These are phyloP conservation scores for Pinus tabuliformis DNA, from an alignment of 75 land plant species.

Conservation along the genomic window DNA sequence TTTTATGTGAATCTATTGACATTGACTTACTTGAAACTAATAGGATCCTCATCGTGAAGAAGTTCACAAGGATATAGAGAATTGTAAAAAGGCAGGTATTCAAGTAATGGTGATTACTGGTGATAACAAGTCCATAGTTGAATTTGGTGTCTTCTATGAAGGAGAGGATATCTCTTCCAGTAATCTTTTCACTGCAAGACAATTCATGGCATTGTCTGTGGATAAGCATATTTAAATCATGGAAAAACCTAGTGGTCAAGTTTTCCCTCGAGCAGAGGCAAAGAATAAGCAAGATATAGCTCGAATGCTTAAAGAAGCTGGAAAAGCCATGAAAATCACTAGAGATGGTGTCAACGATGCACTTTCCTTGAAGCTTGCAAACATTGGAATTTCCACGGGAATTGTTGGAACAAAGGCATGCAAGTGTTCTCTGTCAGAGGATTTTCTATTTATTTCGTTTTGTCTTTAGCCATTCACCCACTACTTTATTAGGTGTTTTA, in stretches of 20 bases:
- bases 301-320: constrained; percentile 75
- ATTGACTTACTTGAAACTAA: background rate
- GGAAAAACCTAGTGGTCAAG: constrained; percentile 59
- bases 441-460: too few species aligned
- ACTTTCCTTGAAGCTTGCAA: constrained; percentile 87
- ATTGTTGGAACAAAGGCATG: constrained; percentile 88
- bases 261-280: constrained; percentile 92
- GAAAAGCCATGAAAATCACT: constrained; percentile 92
- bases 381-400: constrained; percentile 96
- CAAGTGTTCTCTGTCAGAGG: too few species aligned
- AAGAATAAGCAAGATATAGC: constrained; percentile 92
- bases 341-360: constrained; percentile 99
- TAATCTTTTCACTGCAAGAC: constrained; percentile 74
- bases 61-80: constrained; percentile 73
- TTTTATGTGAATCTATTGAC: background rate
- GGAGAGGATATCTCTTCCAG: constrained; percentile 36
- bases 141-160: constrained; percentile 64
- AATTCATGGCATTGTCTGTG: constrained; percentile 59
- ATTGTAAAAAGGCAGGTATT: constrained; percentile 79
- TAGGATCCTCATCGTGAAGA: constrained; percentile 95
- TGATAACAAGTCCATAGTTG: constrained; percentile 93
- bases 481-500: too few species aligned
- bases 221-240: constrained; percentile 44
- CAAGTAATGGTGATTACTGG: constrained; percentile 94
- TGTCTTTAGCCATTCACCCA: too few species aligned